A percentile compares a stretch with the other conserved stretches of the same genome.
These are phyloP conservation scores for Trypanosoma lewisi DNA, from an alignment of 208 protist genomes.

Conservation along the genomic window DNA sequence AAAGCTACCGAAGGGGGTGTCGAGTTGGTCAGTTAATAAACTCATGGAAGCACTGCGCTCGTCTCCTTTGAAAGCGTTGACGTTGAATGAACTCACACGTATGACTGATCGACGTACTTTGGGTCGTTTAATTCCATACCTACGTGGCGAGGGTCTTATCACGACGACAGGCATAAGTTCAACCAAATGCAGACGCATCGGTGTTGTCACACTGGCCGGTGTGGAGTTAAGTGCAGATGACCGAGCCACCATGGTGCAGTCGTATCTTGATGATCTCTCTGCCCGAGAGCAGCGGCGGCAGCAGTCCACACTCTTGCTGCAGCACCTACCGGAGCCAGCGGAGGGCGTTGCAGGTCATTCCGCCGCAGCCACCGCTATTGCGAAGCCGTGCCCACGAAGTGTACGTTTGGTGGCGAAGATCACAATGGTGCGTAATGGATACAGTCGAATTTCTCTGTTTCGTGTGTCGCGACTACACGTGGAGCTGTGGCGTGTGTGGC, in stretches of 20 bases:
- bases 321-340: constrained; percentile 37
- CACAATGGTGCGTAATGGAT: constrained; percentile 75
- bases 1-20: constrained; percentile 39
- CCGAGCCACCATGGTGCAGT: constrained; percentile 27
- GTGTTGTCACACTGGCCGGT: constrained; percentile 51
- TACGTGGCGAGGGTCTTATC: constrained; percentile 37
- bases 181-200: constrained; percentile 37
- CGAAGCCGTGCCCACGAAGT: constrained; percentile 13
- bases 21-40: constrained; percentile 47
- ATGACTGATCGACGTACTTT: constrained; percentile 47
- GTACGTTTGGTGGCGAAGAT: constrained; percentile 34
- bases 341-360: constrained; percentile 29
- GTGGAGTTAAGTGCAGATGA: constrained; percentile 16
- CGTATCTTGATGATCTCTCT: constrained; percentile 25
- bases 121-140: constrained; percentile 54
- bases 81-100: constrained; percentile 35
- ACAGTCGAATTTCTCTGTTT: constrained; percentile 32
- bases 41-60: constrained; percentile 53
- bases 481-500: constrained; percentile 78
- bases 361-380: constrained; percentile 16
- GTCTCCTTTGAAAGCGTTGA: constrained; percentile 49
- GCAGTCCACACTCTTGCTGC: constrained; percentile 31
- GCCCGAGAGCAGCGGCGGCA: constrained; percentile 7
- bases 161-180: constrained; percentile 50
- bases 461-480: constrained; percentile 72